These are phyloP conservation scores for Narthecium ossifragum DNA, from an alignment of 106 monocot genomes.

Conservation along the genomic window DNA sequence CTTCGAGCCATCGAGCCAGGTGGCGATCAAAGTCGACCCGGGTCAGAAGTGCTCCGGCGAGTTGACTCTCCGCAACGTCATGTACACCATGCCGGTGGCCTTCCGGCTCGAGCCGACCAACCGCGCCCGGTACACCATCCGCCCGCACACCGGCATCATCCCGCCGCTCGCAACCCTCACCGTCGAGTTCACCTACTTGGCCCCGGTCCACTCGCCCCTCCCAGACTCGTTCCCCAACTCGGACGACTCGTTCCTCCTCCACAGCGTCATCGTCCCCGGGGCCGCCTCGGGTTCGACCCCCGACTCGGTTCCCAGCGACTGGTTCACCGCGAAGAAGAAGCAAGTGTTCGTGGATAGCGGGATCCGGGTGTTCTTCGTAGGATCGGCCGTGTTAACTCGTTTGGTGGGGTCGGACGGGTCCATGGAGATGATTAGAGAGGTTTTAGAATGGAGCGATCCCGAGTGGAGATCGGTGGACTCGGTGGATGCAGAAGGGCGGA, in stretches of 20 bases:
- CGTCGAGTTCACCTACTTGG: slow-evolving; percentile 12
- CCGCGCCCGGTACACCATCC: slow-evolving; percentile 7
- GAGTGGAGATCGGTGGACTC: slow-evolving; percentile 46
- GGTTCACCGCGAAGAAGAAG: slow-evolving; percentile 56
- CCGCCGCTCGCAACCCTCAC: slow-evolving; percentile 10
- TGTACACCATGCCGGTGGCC: slow-evolving; percentile 24
- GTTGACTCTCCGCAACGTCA: slow-evolving; percentile 21
- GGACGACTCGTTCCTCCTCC: slow-evolving; percentile 45
- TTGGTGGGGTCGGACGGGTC: slow-evolving; percentile 26
- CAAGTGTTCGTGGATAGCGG: slow-evolving; percentile 46
- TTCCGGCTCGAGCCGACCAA: slow-evolving; percentile 15
- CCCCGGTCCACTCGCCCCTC: background rate
- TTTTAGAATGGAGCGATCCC: slow-evolving; percentile 42
- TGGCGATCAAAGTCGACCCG: slow-evolving; percentile 12
- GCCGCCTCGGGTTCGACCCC: slow-evolving; percentile 4
- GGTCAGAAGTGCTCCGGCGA: slow-evolving; percentile 12
- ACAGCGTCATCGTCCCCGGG: slow-evolving; percentile 53
- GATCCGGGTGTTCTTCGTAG: slow-evolving; percentile 30
- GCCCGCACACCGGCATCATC: slow-evolving; percentile 19
- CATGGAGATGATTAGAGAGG: slow-evolving; percentile 31
- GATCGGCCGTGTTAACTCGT: slow-evolving; percentile 39
- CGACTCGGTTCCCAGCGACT: slow-evolving; percentile 40
- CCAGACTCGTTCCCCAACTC: too few species aligned
- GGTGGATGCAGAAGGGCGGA: slow-evolving; percentile 22
- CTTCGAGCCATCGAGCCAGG: slow-evolving; percentile 17